A percentile compares a stretch with the other conserved stretches of the same genome.
Conservation (phyloP, 805 yeast genomes). For the Zygosaccharomyces kombuchaensis region DNA sequence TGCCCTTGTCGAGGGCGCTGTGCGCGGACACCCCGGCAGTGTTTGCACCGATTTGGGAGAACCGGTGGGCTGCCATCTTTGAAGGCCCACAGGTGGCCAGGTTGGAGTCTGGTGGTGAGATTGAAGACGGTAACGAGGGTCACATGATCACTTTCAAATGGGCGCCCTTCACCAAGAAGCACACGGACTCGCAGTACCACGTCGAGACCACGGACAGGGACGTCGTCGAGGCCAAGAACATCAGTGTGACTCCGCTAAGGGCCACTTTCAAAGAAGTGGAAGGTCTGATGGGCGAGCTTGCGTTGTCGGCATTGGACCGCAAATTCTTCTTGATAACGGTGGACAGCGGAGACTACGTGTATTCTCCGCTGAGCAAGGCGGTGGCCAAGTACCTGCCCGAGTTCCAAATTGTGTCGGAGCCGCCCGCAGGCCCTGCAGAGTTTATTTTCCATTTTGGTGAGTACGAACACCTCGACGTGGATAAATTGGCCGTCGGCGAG, state of each 20-base stretch:
- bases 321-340: slow-evolving; percentile 29
- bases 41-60: slow-evolving; percentile 76
- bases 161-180: slow-evolving; percentile 72
- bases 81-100: slow-evolving; percentile 21
- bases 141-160: slow-evolving; percentile 58
- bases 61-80: slow-evolving; percentile 73
- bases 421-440: slow-evolving; percentile 11
- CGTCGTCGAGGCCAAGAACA: slow-evolving; percentile 57
- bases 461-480: slow-evolving; percentile 83
- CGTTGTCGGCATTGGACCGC: slow-evolving; percentile 1
- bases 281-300: slow-evolving; percentile 22
- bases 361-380: slow-evolving; percentile 36
- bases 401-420: slow-evolving; percentile 31
- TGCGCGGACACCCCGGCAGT: slow-evolving; percentile 53
- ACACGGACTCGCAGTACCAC: slow-evolving; percentile 26
- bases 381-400: slow-evolving; percentile 34
- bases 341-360: slow-evolving; percentile 39
- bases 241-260: slow-evolving; percentile 65
- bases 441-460: slow-evolving; percentile 77
- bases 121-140: slow-evolving; percentile 45
- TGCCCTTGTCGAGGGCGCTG: slow-evolving; percentile 64
- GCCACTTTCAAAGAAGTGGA: slow-evolving; percentile 55
- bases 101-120: slow-evolving; percentile 35
- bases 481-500: slow-evolving; percentile 39
- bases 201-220: slow-evolving; percentile 60